Conservation (phyloP, 495 filamentous ascomycete genomes). For the Penicillium canescens region DNA sequence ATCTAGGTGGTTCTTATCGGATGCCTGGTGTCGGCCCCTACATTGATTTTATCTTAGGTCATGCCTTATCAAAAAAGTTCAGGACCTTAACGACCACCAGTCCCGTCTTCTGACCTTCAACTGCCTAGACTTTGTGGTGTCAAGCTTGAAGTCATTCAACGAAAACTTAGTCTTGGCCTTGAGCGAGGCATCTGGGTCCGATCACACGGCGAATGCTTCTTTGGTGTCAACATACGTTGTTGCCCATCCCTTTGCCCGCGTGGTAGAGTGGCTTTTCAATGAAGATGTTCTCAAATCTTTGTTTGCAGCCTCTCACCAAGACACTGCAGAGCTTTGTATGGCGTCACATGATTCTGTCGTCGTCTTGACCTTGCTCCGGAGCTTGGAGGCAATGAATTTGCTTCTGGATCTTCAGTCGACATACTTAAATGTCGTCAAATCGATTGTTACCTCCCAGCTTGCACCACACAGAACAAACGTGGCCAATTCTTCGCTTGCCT, state of each 20-base stretch:
- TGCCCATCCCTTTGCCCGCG: constrained; percentile 86
- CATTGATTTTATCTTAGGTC: constrained; percentile 81
- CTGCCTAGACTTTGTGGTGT: constrained; percentile 75
- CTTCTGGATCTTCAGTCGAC: constrained; percentile 86
- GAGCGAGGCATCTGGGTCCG: constrained; percentile 70
- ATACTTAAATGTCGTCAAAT: constrained; percentile 82
- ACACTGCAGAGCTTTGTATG: constrained; percentile 64
- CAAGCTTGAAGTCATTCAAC: constrained; percentile 81
- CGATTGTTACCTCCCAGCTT: constrained; percentile 63
- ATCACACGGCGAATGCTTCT: constrained; percentile 67
- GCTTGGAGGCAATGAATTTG: constrained; percentile 76
- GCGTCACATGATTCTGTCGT: constrained; percentile 71
- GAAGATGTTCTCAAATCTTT: constrained; percentile 79
- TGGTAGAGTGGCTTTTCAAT: constrained; percentile 97
- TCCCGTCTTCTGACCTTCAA: constrained; percentile 68
- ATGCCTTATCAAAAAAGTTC: constrained; percentile 65
- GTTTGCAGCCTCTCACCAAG: constrained; percentile 73
- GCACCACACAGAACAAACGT: constrained; percentile 48
- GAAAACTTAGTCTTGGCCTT: constrained; percentile 85
- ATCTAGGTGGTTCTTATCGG: constrained; percentile 74
- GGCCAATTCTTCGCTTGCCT: constrained; percentile 71
- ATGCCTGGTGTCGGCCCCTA: constrained; percentile 89
- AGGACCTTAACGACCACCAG: constrained; percentile 59
- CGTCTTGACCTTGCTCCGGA: constrained; percentile 69
- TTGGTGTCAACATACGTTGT: constrained; percentile 74